Conservation (phyloP, 2,329 filamentous ascomycete species). For the Tolypocladium cylindrosporum region DNA sequence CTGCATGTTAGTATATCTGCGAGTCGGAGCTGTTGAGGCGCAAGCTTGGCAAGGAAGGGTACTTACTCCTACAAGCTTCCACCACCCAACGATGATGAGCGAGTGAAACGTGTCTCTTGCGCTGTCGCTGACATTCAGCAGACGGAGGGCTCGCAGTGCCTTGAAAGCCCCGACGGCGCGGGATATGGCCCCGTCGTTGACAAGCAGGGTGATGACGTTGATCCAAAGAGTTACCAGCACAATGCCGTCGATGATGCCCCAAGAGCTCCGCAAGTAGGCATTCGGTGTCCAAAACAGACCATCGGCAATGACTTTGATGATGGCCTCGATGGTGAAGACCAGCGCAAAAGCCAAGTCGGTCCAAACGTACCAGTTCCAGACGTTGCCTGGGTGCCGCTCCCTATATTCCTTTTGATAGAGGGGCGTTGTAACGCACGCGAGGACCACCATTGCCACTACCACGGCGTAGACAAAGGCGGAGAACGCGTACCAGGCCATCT, state of each 20-base stretch:
- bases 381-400: constrained; percentile 43
- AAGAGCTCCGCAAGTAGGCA: constrained; percentile 90
- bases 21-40: no score
- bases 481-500: constrained; percentile 83
- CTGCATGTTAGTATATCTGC: constrained; percentile 5
- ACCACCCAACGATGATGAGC: constrained; percentile 84
- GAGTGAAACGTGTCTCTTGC: constrained; percentile 95
- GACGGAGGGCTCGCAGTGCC: constrained; percentile 77
- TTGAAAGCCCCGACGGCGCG: constrained; percentile 95
- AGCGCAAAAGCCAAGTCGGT: constrained; percentile 83
- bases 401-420: constrained; percentile 89
- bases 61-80: constrained; percentile 79
- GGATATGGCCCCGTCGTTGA: constrained; percentile 74
- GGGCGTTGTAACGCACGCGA: constrained; percentile 90
- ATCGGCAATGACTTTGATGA: constrained; percentile 90
- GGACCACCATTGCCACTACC: constrained; percentile 94
- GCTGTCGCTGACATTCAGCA: constrained; percentile 94
- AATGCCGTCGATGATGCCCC: constrained; percentile 90
- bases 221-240: constrained; percentile 93
- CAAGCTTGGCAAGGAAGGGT: neutral
- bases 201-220: constrained; percentile 76
- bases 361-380: constrained; percentile 88
- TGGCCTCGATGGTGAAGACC: constrained; percentile 75
- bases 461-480: constrained; percentile 89
- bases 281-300: constrained; percentile 96